phyloP scores from a whole-genome alignment of 164 flowering plant species.

The Pachysandra terminalis region DNA sequence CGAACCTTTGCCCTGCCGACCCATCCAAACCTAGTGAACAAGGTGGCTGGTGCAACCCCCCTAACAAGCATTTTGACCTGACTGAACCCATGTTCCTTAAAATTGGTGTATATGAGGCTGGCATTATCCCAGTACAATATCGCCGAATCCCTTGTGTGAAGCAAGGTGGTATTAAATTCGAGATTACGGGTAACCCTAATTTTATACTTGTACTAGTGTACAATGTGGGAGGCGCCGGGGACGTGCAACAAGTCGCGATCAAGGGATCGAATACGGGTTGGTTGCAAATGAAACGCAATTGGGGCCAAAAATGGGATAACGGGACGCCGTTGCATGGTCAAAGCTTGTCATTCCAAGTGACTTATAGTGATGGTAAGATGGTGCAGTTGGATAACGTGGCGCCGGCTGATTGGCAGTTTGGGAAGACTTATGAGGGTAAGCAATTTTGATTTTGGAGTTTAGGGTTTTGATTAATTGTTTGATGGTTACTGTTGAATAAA shows the following conservation, averaged over 20 bases:
- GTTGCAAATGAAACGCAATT: slow-evolving; percentile 11
- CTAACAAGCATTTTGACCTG: slow-evolving; percentile 30
- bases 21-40: slow-evolving; percentile 3
- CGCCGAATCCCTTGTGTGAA: too few species aligned
- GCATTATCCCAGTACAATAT: slow-evolving; percentile 20
- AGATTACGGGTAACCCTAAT: slow-evolving; percentile 14
- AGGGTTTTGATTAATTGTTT: too few species aligned
- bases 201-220: not conserved
- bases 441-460: too few species aligned
- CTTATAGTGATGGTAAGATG: too few species aligned
- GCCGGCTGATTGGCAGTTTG: too few species aligned
- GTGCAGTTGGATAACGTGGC: too few species aligned
- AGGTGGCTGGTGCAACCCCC: slow-evolving; percentile 31
- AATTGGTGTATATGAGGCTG: slow-evolving; percentile 17
- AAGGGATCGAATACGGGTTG: not conserved
- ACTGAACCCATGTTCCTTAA: slow-evolving; percentile 19
- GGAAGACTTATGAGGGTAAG: too few species aligned
- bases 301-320: too few species aligned
- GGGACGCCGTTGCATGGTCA: too few species aligned
- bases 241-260: not conserved
- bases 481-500: too few species aligned
- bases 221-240: not conserved
- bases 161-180: slow-evolving; percentile 21
- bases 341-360: too few species aligned
- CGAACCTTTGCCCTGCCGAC: slow-evolving; percentile 33